These are phyloP conservation scores for Vitis vinifera DNA, from an alignment of 164 flowering plant genomes.

Conservation along the genomic window ASM3070453v1 NC_081818.1:4134001-4134500, in stretches of 20 bases:
- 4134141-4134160: too few species aligned
- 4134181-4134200: too few species aligned
- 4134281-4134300: background rate
- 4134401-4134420: background rate
- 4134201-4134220: background rate
- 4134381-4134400: background rate
- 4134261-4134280: background rate
- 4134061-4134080: too few species aligned
- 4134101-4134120: too few species aligned
- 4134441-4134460: conserved; percentile 29
- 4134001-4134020: too few species aligned
- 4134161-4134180: too few species aligned
- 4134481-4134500: conserved; percentile 34
- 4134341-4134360: too few species aligned
- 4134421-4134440: conserved; percentile 9
- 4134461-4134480: conserved; percentile 29
- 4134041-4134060: too few species aligned
- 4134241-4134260: conserved; percentile 9
- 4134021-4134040: too few species aligned
- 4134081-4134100: too few species aligned
- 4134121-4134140: too few species aligned
- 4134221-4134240: conserved; percentile 6
- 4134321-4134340: too few species aligned
- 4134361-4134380: background rate
- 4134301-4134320: conserved; percentile 5